Evolutionary conservation across 768 basidiomycete species (phyloP), one percentile per base, ranked within the genome.

Genomic region (Suillus plorans): DNA sequence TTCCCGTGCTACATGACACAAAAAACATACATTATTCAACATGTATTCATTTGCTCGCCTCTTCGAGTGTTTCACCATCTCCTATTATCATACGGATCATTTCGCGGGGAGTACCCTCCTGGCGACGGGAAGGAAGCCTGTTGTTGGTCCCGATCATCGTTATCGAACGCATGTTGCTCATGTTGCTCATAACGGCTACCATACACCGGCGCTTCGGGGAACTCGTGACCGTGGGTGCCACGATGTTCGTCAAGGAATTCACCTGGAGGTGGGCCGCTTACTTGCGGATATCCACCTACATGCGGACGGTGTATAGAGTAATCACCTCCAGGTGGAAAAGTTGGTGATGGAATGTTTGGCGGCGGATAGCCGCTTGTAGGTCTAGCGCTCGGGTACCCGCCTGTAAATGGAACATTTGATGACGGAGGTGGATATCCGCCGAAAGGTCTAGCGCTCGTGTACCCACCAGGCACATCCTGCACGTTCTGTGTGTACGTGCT

Each of bases 121-220:
- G 39, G 58, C 10, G 25, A 18, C 12, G 41, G 41, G 10, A 44
- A 44, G 41, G 28, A 59, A 42, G 58, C 13, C 39, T 41, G 37
- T 20, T 36, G 25, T 25, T 42, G 41, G 25, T 59, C 34, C 9
- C 7, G 58, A 42, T 59, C 9, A 41, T 42, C 58, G 18, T 42
- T 47, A 12, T 64, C 57, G 56, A 62, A 69, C 20, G 37, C 61
- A 49, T 28, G 41, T n/a, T 60, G 60, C 22, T 22, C 61, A 49
- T 28, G 41, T n/a, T 60, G 60, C 22, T 22, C 42, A 12, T 56
- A 44, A 44, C 63, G 64, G n/a, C 66, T 72, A 47, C 74, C 74
- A 65, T 76, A 77, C 20, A 70, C 70, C 49, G 73, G 74, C 6
- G 75, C 73, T 49, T 74, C 76, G 36, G 82, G 82, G 72, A 82